These are phyloP conservation scores for Euphrasia confusa DNA, from an alignment of 257 asterid genomes.

Conservation along the genomic window DNA sequence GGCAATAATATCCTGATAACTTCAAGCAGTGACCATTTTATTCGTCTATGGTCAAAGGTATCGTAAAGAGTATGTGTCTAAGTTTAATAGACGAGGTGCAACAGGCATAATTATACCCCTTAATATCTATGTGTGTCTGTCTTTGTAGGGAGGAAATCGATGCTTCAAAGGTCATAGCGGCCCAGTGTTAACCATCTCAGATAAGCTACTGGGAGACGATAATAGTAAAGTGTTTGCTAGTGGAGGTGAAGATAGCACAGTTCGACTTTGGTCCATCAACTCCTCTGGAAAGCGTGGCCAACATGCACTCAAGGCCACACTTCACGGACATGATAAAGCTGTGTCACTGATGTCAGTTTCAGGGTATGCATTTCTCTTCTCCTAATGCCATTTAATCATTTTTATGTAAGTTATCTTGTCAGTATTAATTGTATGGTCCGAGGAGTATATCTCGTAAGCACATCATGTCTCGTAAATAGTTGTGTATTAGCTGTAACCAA, in stretches of 20 bases:
- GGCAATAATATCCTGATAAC: slow-evolving; percentile 56
- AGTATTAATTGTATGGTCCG: neutral
- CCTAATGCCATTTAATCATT: neutral
- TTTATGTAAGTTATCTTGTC: neutral
- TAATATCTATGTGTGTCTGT: slow-evolving; percentile 2
- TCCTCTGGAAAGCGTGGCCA: slow-evolving; percentile 69
- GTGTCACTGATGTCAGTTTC: slow-evolving; percentile 63
- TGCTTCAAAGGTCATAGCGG: slow-evolving; percentile 73
- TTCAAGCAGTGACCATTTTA: slow-evolving; percentile 65
- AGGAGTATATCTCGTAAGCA: neutral
- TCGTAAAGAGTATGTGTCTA: neutral
- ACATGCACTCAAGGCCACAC: slow-evolving; percentile 63
- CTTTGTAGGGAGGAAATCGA: slow-evolving; percentile 57
- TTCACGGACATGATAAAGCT: slow-evolving; percentile 75
- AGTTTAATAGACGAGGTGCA: neutral
- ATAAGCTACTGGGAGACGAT: slow-evolving; percentile 58
- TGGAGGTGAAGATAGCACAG: slow-evolving; percentile 81
- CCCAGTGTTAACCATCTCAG: slow-evolving; percentile 65
- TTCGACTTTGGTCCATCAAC: slow-evolving; percentile 77
- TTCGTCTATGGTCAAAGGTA: slow-evolving; percentile 85
- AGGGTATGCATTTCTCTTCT: slow-evolving; percentile 37
- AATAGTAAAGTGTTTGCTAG: slow-evolving; percentile 58
- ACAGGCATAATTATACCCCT: neutral
- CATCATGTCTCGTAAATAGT: neutral
- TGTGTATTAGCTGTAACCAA: neutral